Conservation (phyloP, 495 filamentous ascomycete species). For the Evernia prunastri region DNA sequence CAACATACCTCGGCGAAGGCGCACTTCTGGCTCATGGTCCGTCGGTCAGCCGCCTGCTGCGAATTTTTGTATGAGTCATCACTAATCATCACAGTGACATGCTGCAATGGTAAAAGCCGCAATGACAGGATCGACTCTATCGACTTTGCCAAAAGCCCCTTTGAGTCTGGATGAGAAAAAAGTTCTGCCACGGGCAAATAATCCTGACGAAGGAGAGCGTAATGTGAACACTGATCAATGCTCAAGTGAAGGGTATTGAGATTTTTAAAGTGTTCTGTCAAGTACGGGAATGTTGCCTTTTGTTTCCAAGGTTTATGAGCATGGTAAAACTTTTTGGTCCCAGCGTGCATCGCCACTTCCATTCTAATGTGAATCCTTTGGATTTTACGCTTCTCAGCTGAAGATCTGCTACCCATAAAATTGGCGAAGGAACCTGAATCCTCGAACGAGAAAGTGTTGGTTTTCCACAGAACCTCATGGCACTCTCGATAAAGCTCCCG, state of each 20-base stretch:
- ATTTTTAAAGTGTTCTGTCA: not conserved
- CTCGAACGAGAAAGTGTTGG: not conserved
- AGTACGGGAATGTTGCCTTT: too few species aligned
- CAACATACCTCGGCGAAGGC: not conserved
- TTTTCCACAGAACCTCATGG: not conserved
- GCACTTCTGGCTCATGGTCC: not conserved
- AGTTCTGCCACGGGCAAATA: too few species aligned
- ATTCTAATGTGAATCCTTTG: not conserved
- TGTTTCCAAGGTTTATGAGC: too few species aligned
- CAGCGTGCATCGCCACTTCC: too few species aligned
- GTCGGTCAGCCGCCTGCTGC: not conserved
- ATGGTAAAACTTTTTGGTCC: too few species aligned
- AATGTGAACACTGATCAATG: not conserved
- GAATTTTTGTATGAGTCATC: not conserved
- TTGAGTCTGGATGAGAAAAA: too few species aligned
- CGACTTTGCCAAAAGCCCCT: too few species aligned
- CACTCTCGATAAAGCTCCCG: not conserved
- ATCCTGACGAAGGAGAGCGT: too few species aligned
- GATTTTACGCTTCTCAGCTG: not conserved
- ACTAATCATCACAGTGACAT: not conserved
- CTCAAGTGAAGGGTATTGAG: not conserved
- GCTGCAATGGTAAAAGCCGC: too few species aligned
- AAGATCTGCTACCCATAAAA: not conserved
- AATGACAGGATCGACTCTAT: too few species aligned
- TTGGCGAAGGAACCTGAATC: not conserved